phyloP scores from a whole-genome alignment of 257 asterid species.

The Nicotiana noctiflora region DNA sequence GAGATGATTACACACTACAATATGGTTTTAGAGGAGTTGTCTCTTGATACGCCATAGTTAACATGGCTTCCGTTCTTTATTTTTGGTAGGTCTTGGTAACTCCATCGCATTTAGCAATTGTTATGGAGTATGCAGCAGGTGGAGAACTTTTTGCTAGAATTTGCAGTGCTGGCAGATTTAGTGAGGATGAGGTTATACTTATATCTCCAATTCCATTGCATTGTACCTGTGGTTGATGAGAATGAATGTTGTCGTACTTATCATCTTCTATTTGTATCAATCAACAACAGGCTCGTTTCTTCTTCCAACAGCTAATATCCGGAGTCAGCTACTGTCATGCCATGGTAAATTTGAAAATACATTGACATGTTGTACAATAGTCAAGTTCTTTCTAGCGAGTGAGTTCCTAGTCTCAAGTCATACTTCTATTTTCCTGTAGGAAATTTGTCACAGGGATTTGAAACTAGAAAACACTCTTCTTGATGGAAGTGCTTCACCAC shows the following conservation, averaged over 20 bases:
- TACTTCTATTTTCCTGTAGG: conserved; percentile 33
- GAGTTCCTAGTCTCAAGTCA: background rate
- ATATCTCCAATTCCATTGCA: background rate
- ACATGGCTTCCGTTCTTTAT: background rate
- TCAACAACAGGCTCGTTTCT: conserved; percentile 74
- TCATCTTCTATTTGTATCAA: background rate
- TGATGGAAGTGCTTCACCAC: conserved; percentile 89
- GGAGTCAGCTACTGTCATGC: conserved; percentile 92
- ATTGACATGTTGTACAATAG: background rate
- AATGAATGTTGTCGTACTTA: background rate
- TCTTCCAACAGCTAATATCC: conserved; percentile 92
- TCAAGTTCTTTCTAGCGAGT: background rate
- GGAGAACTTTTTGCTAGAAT: conserved; percentile 95
- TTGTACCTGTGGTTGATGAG: background rate
- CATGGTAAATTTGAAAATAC: conserved; percentile 39
- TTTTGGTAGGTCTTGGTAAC: conserved; percentile 60
- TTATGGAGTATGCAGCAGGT: conserved; percentile 97
- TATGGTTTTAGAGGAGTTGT: too few relatives aligned
- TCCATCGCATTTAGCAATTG: conserved; percentile 84
- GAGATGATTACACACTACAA: too few relatives aligned
- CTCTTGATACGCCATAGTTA: background rate
- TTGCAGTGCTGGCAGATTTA: conserved; percentile 93
- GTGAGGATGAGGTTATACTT: conserved; percentile 77
- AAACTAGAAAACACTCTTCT: conserved; percentile 92
- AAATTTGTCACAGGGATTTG: conserved; percentile 94